Conservation (phyloP, 768 basidiomycete genomes). For the Lyophyllum shimeji region DNA sequence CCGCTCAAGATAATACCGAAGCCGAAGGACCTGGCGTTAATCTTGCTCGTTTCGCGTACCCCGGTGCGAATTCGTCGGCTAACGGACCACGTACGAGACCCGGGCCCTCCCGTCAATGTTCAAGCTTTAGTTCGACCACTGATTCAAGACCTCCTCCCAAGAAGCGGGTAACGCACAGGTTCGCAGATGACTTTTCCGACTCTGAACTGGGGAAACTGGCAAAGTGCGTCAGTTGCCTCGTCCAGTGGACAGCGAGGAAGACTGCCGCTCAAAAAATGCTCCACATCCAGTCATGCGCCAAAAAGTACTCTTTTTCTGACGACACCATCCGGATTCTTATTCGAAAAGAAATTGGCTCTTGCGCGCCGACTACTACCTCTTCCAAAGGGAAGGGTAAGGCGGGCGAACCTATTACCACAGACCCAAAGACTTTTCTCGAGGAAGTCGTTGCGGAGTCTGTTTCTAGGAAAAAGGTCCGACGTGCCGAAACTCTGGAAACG, state of each 20-base stretch:
- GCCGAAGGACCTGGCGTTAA: slow-evolving; percentile 26
- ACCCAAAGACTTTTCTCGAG: slow-evolving; percentile 48
- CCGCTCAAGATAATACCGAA: slow-evolving; percentile 22
- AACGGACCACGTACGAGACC: slow-evolving; percentile 2
- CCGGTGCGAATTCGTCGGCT: slow-evolving; percentile 5
- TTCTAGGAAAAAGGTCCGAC: slow-evolving; percentile 46
- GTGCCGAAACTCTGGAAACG: slow-evolving; percentile 35
- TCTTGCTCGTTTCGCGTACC: slow-evolving; percentile 43
- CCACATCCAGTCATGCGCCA: slow-evolving; percentile 70
- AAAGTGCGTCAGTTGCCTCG: slow-evolving; percentile 65
- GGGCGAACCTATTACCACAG: slow-evolving; percentile 12
- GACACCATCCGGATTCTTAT: slow-evolving; percentile 58
- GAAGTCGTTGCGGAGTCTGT: slow-evolving; percentile 46
- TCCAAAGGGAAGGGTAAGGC: slow-evolving; percentile 21
- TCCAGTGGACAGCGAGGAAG: slow-evolving; percentile 72
- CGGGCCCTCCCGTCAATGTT: slow-evolving; percentile 12
- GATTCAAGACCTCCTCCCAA: slow-evolving; percentile 10
- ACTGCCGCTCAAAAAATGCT: slow-evolving; percentile 57
- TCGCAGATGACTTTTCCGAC: slow-evolving; percentile 41
- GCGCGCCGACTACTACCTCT: slow-evolving; percentile 10
- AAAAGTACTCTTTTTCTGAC: slow-evolving; percentile 51
- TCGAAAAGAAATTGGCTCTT: slow-evolving; percentile 40
- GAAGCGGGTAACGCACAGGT: slow-evolving; percentile 19
- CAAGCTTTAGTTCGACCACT: slow-evolving; percentile 7
- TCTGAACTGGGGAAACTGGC: slow-evolving; percentile 45